Percentiles rank a stretch among this genome's conserved stretches.
These are phyloP conservation scores for Colletotrichum chlorophyti DNA, from an alignment of 2,329 filamentous ascomycete genomes.

Conservation along the genomic window DNA sequence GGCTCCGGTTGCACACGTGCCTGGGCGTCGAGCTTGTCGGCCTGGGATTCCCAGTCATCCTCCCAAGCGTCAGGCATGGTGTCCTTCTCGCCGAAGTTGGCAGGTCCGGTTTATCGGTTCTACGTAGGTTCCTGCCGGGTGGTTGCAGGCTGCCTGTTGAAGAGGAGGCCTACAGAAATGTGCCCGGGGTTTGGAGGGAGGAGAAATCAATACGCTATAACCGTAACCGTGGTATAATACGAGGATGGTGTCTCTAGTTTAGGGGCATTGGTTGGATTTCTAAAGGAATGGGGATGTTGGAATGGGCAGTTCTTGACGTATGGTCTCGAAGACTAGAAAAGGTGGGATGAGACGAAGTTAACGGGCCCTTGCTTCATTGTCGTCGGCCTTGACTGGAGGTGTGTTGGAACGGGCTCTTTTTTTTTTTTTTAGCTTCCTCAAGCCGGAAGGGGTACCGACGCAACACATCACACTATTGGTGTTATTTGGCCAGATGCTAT, in stretches of 20 bases:
- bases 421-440: background rate
- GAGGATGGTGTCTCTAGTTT: conserved; percentile 1
- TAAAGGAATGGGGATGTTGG: background rate
- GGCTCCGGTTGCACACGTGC: conserved; percentile 41
- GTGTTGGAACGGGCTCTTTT: background rate
- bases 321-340: conserved; percentile 1
- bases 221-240: background rate
- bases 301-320: background rate
- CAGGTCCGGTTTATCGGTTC: background rate
- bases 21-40: conserved; percentile 61
- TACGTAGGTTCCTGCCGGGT: too few relatives aligned
- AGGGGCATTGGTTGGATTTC: conserved; percentile 4
- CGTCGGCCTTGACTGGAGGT: conserved; percentile 1
- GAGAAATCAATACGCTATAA: background rate
- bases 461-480: background rate
- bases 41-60: conserved; percentile 84
- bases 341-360: conserved; percentile 23
- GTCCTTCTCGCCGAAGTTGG: conserved; percentile 54
- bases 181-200: background rate
- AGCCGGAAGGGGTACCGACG: background rate
- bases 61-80: conserved; percentile 83
- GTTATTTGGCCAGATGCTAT: accelerated
- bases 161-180: background rate
- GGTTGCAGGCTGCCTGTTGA: background rate
- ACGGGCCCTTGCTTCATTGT: background rate